Evolutionary conservation across 2,329 filamentous ascomycete species (phyloP).

Genomic region (Nannizziopsis barbatae): DNA sequence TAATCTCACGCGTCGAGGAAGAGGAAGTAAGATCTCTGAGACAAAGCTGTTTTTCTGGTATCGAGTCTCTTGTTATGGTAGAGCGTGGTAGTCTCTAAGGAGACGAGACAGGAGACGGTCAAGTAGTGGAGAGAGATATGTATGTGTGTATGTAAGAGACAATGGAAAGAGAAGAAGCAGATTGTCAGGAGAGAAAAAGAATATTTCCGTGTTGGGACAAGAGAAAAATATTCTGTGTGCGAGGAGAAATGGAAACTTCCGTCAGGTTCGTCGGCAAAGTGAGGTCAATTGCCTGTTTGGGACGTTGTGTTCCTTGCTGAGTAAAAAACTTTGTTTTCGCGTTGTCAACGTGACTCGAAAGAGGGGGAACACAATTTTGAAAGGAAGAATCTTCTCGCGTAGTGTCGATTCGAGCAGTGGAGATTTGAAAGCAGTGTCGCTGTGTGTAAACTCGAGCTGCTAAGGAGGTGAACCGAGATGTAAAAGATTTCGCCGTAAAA

Average conservation of each 20-base stretch:
- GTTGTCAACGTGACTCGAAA: neutral
- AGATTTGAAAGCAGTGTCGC: neutral
- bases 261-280: conserved; percentile 3
- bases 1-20: neutral
- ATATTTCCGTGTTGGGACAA: neutral
- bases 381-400: too few relatives aligned
- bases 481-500: too few relatives aligned
- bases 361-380: neutral
- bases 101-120: neutral
- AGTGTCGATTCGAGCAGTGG: too few relatives aligned
- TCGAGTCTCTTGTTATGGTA: neutral
- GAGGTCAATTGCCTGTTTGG: neutral
- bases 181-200: neutral
- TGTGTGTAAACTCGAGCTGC: neutral
- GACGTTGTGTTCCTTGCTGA: conserved; percentile 2
- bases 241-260: conserved; percentile 1
- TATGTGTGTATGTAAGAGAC: too few relatives aligned
- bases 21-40: neutral
- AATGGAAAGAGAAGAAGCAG: too few relatives aligned
- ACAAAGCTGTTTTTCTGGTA: neutral
- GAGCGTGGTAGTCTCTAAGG: neutral
- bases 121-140: too few relatives aligned
- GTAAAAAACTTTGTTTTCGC: neutral
- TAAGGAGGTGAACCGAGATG: too few relatives aligned
- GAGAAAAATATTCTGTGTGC: neutral